Evolutionary conservation across 306 rosid genomes (phyloP).

Genomic region (Ochetophila trinervis): DNA sequence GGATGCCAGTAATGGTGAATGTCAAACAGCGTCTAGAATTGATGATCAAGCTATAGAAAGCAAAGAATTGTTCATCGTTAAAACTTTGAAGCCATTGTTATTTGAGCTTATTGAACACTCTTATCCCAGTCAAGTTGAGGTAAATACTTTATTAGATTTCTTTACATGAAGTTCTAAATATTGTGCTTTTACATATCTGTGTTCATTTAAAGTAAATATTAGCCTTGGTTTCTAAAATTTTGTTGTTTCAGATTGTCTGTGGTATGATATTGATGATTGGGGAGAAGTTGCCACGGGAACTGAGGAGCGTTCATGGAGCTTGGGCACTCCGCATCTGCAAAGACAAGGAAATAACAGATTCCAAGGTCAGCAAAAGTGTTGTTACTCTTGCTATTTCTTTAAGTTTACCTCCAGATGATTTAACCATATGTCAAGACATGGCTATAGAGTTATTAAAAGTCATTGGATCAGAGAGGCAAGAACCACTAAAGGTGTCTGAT

Average conservation of each 20-base stretch:
- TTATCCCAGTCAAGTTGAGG: slow-evolving; percentile 35
- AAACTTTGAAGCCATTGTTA: slow-evolving; percentile 34
- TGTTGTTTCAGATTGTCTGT: slow-evolving; percentile 28
- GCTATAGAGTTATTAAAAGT: slow-evolving; percentile 33
- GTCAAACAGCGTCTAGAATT: slow-evolving; percentile 22
- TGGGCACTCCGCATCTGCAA: slow-evolving; percentile 39
- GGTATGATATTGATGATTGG: slow-evolving; percentile 33
- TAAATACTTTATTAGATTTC: slow-evolving; percentile 4
- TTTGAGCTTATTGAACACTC: slow-evolving; percentile 30
- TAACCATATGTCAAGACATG: slow-evolving; percentile 29
- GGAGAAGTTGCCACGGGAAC: slow-evolving; percentile 23
- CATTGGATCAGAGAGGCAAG: slow-evolving; percentile 28
- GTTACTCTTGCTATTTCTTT: slow-evolving; percentile 31
- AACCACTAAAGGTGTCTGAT: slow-evolving; percentile 26
- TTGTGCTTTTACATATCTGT: slow-evolving; percentile 1
- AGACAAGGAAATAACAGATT: slow-evolving; percentile 21
- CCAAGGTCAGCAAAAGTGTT: slow-evolving; percentile 31
- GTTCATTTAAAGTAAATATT: background rate
- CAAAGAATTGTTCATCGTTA: slow-evolving; percentile 35
- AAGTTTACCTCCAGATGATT: slow-evolving; percentile 37
- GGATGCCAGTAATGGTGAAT: slow-evolving; percentile 13
- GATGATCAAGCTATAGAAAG: slow-evolving; percentile 27
- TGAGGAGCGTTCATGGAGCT: slow-evolving; percentile 33
- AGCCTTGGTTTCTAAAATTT: too few relatives aligned
- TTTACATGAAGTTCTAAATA: background rate